These are phyloP conservation scores for Pseudisothecium myosuroides DNA, from an alignment of 225 moss, liverwort and hornwort genomes.

Conservation along the genomic window DNA sequence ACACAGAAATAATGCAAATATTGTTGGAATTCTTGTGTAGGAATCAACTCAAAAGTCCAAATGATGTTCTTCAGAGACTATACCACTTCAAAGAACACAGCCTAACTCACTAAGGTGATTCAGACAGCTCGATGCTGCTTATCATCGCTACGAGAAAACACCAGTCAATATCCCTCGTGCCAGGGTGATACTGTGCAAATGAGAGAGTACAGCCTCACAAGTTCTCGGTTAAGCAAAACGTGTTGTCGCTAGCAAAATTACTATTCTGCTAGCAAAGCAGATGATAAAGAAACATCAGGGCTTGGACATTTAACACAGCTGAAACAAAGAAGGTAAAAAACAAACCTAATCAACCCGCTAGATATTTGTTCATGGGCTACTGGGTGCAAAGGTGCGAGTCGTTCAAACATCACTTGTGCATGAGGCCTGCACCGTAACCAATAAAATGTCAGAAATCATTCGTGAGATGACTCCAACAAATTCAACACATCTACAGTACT, in stretches of 20 bases:
- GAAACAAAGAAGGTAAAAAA: not conserved
- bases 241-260: not conserved
- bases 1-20: not conserved
- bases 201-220: not conserved
- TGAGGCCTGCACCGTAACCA: constrained; percentile 56
- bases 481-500: not conserved
- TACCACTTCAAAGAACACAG: not conserved
- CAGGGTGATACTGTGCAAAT: not conserved
- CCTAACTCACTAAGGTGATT: not conserved
- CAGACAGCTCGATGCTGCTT: not conserved
- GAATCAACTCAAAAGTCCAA: not conserved
- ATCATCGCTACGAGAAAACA: not conserved
- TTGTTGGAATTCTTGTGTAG: not conserved
- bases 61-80: not conserved
- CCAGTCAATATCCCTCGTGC: not conserved
- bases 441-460: not conserved
- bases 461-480: not conserved
- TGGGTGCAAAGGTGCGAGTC: constrained; percentile 83
- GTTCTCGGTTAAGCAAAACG: not conserved
- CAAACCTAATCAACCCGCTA: constrained; percentile 70
- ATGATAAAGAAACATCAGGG: not conserved
- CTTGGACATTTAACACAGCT: not conserved
- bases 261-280: not conserved
- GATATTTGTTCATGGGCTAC: constrained; percentile 94
- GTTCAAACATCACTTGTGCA: constrained; percentile 88